Percentiles rank a stretch among this genome's conserved stretches.
These are phyloP conservation scores for Calocybe gangraenosa DNA, from an alignment of 768 basidiomycete genomes.

Conservation along the genomic window DNA sequence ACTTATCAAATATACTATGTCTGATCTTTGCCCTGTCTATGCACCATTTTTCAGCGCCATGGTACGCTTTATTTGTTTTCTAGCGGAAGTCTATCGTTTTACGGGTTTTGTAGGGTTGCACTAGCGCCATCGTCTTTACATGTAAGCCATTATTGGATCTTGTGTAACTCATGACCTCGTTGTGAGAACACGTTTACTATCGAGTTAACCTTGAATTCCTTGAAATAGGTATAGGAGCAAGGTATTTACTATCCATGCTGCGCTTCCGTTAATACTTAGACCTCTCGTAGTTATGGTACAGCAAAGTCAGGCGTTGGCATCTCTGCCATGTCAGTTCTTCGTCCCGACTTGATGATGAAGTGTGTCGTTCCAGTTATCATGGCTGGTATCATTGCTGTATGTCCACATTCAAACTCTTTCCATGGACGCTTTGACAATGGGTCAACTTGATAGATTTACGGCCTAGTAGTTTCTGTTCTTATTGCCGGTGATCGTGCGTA, in stretches of 20 bases:
- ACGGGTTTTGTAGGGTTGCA: slow-evolving; percentile 68
- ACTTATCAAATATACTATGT: slow-evolving; percentile 37
- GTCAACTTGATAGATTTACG: slow-evolving; percentile 68
- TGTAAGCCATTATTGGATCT: slow-evolving; percentile 53
- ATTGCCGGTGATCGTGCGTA: slow-evolving; percentile 83
- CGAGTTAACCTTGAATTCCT: slow-evolving; percentile 9
- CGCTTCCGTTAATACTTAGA: slow-evolving; percentile 14
- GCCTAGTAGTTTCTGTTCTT: slow-evolving; percentile 97
- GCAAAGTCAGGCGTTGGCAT: slow-evolving; percentile 99
- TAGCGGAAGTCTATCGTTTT: neutral
- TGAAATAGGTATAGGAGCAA: slow-evolving; percentile 73
- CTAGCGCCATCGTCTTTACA: slow-evolving; percentile 95
- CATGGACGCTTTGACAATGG: neutral
- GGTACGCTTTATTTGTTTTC: slow-evolving; percentile 46
- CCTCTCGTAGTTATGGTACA: slow-evolving; percentile 79
- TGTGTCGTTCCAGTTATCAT: slow-evolving; percentile 97
- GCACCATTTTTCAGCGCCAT: slow-evolving; percentile 98
- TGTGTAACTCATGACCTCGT: neutral
- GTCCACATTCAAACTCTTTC: slow-evolving; percentile 26
- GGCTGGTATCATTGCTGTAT: slow-evolving; percentile 99
- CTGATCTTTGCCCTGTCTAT: slow-evolving; percentile 89
- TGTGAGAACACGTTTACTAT: neutral
- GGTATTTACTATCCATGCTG: slow-evolving; percentile 41
- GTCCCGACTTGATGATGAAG: slow-evolving; percentile 98
- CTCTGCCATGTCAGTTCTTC: slow-evolving; percentile 95